A percentile compares a stretch with the other conserved stretches of the same genome.
Evolutionary conservation across 106 monocot genomes (phyloP).

Genomic region (Phalaenopsis aphrodite): DNA sequence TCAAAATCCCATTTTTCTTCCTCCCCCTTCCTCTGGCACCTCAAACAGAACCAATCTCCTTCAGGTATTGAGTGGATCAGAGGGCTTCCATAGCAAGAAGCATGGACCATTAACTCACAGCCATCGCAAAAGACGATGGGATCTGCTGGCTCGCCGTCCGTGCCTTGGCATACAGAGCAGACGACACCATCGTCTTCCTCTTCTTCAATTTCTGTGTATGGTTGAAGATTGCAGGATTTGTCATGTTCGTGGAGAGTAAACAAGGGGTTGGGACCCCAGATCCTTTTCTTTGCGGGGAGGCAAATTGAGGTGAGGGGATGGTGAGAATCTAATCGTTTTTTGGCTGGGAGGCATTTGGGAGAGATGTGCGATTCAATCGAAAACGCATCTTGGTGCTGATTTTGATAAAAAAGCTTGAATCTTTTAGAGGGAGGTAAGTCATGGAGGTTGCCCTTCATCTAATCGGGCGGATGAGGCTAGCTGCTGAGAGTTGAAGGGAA

Average conservation of each 20-base stretch:
- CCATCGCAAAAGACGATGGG: constrained; percentile 98
- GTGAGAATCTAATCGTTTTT: constrained; percentile 19
- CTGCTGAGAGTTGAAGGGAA: background rate
- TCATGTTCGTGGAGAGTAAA: constrained; percentile 2
- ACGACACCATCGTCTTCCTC: constrained; percentile 62
- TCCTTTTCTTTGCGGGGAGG: constrained; percentile 72
- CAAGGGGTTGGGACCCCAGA: constrained; percentile 33
- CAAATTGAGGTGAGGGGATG: constrained; percentile 8
- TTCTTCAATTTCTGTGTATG: constrained; percentile 19
- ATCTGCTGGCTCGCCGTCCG: constrained; percentile 65
- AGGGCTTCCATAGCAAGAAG: constrained; percentile 83
- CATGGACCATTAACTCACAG: constrained; percentile 86
- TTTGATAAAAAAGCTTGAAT: constrained; percentile 51
- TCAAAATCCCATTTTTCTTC: background rate
- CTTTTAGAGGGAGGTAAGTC: constrained; percentile 73
- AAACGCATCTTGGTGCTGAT: background rate
- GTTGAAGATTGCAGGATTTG: background rate
- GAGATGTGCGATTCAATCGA: background rate
- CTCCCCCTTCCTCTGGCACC: constrained; percentile 16
- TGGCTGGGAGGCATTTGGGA: constrained; percentile 30
- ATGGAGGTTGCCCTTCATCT: constrained; percentile 18
- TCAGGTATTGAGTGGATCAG: constrained; percentile 50
- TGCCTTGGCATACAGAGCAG: constrained; percentile 76
- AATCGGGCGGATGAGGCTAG: background rate
- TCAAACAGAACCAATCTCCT: constrained; percentile 85